Evolutionary conservation across 1,284 basidiomycete genomes (phyloP).

Genomic region (Tetrapyrgos nigripes): DNA sequence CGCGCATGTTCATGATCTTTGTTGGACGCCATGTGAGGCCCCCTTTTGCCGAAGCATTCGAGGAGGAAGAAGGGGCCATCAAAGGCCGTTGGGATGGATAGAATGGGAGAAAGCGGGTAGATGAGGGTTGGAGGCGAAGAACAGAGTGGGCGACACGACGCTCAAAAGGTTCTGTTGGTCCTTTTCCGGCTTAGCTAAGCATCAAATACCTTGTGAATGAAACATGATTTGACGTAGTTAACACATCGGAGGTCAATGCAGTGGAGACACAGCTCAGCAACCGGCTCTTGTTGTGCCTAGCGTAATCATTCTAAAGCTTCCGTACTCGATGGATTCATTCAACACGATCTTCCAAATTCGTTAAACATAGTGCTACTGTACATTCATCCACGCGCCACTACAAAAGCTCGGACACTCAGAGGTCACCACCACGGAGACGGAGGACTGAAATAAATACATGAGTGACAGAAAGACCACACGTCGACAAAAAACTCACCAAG

Average conservation of each 20-base stretch:
- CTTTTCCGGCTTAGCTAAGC: conserved; percentile 1
- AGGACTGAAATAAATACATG: conserved; percentile 49
- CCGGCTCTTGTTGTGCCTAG: neutral
- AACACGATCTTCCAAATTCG: neutral
- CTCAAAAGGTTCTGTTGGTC: conserved; percentile 6
- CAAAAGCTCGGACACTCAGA: conserved; percentile 29
- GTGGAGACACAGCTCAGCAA: neutral
- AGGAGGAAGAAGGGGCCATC: conserved; percentile 46
- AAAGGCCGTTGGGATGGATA: conserved; percentile 4
- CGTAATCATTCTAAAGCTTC: neutral
- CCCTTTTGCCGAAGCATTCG: conserved; percentile 31
- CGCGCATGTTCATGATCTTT: conserved; percentile 86
- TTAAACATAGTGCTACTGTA: neutral
- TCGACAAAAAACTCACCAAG: conserved; percentile 38
- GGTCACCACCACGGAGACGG: conserved; percentile 67
- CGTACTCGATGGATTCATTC: neutral
- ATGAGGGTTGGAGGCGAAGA: conserved; percentile 17
- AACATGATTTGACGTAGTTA: neutral
- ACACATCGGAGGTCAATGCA: no score
- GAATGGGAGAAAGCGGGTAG: neutral
- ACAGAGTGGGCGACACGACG: conserved; percentile 5
- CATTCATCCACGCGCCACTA: no score
- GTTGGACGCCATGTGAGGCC: conserved; percentile 71
- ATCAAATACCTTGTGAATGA: neutral
- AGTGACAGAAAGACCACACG: conserved; percentile 17